These are phyloP conservation scores for Penicillium olsonii DNA, from an alignment of 2,329 filamentous ascomycete genomes.

Conservation along the genomic window DNA sequence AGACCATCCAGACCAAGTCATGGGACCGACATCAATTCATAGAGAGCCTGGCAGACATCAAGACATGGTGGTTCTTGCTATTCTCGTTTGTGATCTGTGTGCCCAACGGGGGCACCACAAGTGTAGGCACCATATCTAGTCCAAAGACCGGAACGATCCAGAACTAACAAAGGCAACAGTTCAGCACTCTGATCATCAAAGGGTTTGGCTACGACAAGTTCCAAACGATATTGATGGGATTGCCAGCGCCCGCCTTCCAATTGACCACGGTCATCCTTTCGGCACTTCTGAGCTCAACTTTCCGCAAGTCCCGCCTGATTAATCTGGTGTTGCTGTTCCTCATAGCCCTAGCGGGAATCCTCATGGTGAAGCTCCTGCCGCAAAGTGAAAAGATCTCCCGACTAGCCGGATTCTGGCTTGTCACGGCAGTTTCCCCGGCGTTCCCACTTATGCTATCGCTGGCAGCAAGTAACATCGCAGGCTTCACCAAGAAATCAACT, in stretches of 20 bases:
- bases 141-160: not conserved
- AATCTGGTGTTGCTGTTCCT: constrained; percentile 17
- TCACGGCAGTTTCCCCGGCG: constrained; percentile 16
- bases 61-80: constrained; percentile 35
- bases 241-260: constrained; percentile 21
- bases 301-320: constrained; percentile 20
- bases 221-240: constrained; percentile 25
- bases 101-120: constrained; percentile 20
- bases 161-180: constrained; percentile 7
- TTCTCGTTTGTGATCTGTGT: constrained; percentile 19
- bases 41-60: constrained; percentile 34
- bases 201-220: constrained; percentile 25
- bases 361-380: constrained; percentile 25
- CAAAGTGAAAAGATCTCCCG: constrained; percentile 14
- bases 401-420: constrained; percentile 24
- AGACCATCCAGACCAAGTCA: constrained; percentile 9
- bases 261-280: constrained; percentile 20
- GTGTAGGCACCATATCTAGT: constrained; percentile 8
- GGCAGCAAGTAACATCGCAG: constrained; percentile 17
- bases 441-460: constrained; percentile 22
- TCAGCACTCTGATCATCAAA: constrained; percentile 21
- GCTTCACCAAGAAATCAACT: constrained; percentile 22
- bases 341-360: constrained; percentile 19
- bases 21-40: constrained; percentile 27
- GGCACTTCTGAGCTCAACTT: constrained; percentile 12